Percentiles rank a stretch among this genome's conserved stretches.
phyloP scores from a whole-genome alignment of 2,329 filamentous ascomycete genomes.

The Aspergillus sp. region DNA sequence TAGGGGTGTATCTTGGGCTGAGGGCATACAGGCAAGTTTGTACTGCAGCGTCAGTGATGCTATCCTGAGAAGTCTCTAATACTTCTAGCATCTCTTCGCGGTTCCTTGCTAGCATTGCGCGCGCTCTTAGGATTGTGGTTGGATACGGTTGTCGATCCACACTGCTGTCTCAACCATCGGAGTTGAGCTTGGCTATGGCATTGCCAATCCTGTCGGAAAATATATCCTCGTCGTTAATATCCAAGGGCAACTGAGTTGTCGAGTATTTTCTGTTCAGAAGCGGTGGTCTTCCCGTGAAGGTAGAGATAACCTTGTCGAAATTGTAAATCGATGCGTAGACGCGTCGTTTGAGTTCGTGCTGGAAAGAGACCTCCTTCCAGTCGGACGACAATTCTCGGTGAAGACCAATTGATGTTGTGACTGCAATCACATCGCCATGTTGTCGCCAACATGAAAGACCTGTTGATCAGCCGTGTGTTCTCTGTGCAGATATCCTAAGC shows the following conservation, averaged over 20 bases:
- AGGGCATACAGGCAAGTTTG: not conserved
- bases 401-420: constrained; percentile 3
- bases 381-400: not conserved
- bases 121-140: not conserved
- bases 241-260: not conserved
- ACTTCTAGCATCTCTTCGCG: constrained; percentile 4
- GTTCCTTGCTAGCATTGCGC: constrained; percentile 5
- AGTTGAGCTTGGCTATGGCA: not conserved
- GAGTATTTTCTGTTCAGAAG: constrained; percentile 5
- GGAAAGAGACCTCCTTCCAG: not conserved
- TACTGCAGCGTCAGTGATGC: not conserved
- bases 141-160: not conserved
- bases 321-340: constrained; percentile 9
- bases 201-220: not conserved
- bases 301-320: constrained; percentile 10
- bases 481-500: not conserved
- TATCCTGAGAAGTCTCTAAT: not conserved
- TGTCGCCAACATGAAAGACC: constrained; percentile 2
- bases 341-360: constrained; percentile 7
- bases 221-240: constrained; percentile 7
- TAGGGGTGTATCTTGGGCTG: not conserved
- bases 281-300: constrained; percentile 1
- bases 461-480: not conserved
- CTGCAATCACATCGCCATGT: constrained; percentile 1
- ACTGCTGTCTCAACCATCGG: not conserved